These are phyloP conservation scores for Melaleuca alternifolia DNA, from an alignment of 345 rosid species.

Conservation along the genomic window DNA sequence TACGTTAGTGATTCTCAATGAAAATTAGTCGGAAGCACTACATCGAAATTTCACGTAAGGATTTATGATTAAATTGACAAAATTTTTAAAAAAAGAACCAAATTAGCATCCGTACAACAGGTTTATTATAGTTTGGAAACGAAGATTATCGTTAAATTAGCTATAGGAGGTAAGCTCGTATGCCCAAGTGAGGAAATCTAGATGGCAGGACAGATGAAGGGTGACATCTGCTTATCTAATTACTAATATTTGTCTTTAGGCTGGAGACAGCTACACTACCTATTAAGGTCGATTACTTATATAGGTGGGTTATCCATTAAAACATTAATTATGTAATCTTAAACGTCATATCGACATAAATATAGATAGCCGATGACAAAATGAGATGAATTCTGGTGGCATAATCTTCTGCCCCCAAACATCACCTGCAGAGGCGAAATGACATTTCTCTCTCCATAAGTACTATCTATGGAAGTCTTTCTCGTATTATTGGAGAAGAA, in stretches of 20 bases:
- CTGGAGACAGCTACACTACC: too few relatives aligned
- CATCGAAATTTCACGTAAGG: background rate
- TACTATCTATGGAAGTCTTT: background rate
- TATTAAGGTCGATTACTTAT: too few relatives aligned
- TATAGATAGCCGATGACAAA: background rate
- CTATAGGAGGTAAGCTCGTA: background rate
- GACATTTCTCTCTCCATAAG: background rate
- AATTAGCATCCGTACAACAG: background rate
- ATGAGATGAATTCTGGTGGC: background rate
- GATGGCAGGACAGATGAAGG: background rate
- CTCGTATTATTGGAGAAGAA: background rate
- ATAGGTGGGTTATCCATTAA: too few relatives aligned
- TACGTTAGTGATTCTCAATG: background rate
- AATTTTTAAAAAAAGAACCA: background rate
- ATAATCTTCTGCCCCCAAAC: background rate
- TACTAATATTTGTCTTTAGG: background rate
- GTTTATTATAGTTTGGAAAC: background rate
- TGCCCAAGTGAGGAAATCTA: background rate
- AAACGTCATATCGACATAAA: background rate
- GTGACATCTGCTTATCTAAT: background rate
- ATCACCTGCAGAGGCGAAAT: background rate
- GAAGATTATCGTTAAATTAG: too few relatives aligned
- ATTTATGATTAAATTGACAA: background rate
- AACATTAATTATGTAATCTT: too few relatives aligned
- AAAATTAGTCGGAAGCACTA: background rate